Evolutionary conservation across 1,284 basidiomycete genomes (phyloP).

Genomic region (Schizophyllum amplum): DNA sequence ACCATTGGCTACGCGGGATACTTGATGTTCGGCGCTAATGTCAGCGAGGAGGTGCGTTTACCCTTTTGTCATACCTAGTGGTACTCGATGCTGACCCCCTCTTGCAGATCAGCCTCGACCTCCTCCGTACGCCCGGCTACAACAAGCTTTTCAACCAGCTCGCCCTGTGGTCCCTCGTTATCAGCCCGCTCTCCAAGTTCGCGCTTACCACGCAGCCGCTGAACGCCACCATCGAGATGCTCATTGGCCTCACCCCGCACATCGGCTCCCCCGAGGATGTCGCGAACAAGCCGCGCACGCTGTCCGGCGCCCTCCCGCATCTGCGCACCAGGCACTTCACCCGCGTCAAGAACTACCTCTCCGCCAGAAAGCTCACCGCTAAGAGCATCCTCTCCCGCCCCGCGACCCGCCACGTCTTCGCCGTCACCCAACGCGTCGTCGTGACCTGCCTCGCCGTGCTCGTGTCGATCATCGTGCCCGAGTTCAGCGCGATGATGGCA

Average conservation of each 20-base stretch:
- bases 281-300: slow-evolving; percentile 24
- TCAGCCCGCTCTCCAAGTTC: slow-evolving; percentile 87
- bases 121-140: slow-evolving; percentile 73
- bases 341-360: neutral
- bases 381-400: neutral
- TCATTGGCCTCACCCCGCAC: slow-evolving; percentile 56
- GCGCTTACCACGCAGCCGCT: slow-evolving; percentile 83
- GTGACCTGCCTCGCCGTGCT: slow-evolving; percentile 55
- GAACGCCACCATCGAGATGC: slow-evolving; percentile 71
- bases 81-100: slow-evolving; percentile 1
- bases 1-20: slow-evolving; percentile 84
- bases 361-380: neutral
- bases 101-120: slow-evolving; percentile 74
- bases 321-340: neutral
- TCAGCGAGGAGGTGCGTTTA: slow-evolving; percentile 74
- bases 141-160: slow-evolving; percentile 67
- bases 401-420: neutral
- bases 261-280: slow-evolving; percentile 30
- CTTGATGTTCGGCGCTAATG: slow-evolving; percentile 81
- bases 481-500: slow-evolving; percentile 64
- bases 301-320: slow-evolving; percentile 1
- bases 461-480: slow-evolving; percentile 74
- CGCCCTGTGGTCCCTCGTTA: slow-evolving; percentile 85
- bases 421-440: slow-evolving; percentile 46
- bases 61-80: neutral